Evolutionary conservation across 1,284 basidiomycete species (phyloP), one percentile per base, ranked within the genome.

Genomic region (Marasmius fiardii): DNA sequence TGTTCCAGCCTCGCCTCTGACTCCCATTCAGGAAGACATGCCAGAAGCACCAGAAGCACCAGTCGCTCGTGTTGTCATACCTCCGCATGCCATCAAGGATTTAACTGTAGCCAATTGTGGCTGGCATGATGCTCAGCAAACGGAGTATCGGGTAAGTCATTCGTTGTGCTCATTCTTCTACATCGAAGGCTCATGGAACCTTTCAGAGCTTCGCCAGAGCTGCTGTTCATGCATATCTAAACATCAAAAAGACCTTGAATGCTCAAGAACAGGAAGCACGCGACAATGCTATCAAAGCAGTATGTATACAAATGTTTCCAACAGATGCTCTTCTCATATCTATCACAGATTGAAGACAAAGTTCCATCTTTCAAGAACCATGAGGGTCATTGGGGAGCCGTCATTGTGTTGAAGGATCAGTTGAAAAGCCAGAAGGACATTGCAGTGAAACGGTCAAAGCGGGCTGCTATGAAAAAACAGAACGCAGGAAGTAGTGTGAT

Each of bases 301-400:
- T 20, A 31, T 21, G 20, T n/a, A 23, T 18, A 16, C 10, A 20
- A 5, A 20, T 28, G 6, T 14, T 26, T 4, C 4, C 4, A 5
- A 18, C 12, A 10, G 14, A 5, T 49, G 6, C 47, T 49, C 18
- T 14, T 28, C 3, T 31, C 20, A 31, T 16, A 16, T 39, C 12
- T 14, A 14, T 20, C 37, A 21, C 39, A 55, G 45, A 50, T 55
- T 33, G 45, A 55, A 28, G 26, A 11, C 8, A 31, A 7, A 20
- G 51, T 56, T 16, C 54, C 54, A 16, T 16, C 21, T 10, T 45
- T 52, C 43, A 33, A 45, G 16, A 20, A 24, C 3, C 55, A 56
- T 18, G 21, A 56, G 44, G 51, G 23, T 21, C 43, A 45, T 26
- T 56, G 55, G 55, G 50, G 55, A 1, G 43, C 55, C 2, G 51